Base-by-base conservation (phyloP, 2,329 filamentous ascomycete genomes). In the Geoglossum cookeanum region DNA sequence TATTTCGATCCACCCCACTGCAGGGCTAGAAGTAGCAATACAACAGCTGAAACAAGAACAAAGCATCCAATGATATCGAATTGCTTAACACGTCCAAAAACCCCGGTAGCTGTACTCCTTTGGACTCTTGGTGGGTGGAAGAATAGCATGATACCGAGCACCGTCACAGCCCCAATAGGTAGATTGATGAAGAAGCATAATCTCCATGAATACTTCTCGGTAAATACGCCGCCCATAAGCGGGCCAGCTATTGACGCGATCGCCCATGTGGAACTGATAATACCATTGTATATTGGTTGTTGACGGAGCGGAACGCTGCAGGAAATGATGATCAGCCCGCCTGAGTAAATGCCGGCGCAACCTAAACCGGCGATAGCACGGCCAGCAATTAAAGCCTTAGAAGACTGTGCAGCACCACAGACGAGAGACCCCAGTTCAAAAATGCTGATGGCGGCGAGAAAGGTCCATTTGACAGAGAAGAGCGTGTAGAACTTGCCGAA, bases 1-100 rank as follows among this genome's bases (percentile, higher is more conserved):
- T 79, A 77, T 1, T 66, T 71, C 2, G 73, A 72, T 2, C 79
- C 79, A 55, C 78, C 79, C 80, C 79, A 84, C 63, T 84, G 77
- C 37, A 85, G 69, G 0, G 80, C 80, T 4, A 85, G 69, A 2
- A 84, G 67, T 64, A 61, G 67, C 66, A 70, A 78, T 15, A 62
- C 57, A 9, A 59, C 52, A 30, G 55, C 61, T 17, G 55, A 44
- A 27, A 62, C 72, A 48, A 78, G 64, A 39, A 76, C 62, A 22
- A 70, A 63, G 4, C 71, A 68, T 1, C 75, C 75, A 1, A 71
- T 59, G 3, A 72, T 67, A 59, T 78, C 76, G 67, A 78, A 70
- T 61, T 66, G 62, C 27, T n/a, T 6, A 52, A 33, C 48, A 22
- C 13, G 33, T 22, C 48, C 48, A 33, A 52, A 52, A 52, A 33